Evolutionary conservation across 2,329 filamentous ascomycete species (phyloP).

Genomic region (Pseudofabraea citricarpa): DNA sequence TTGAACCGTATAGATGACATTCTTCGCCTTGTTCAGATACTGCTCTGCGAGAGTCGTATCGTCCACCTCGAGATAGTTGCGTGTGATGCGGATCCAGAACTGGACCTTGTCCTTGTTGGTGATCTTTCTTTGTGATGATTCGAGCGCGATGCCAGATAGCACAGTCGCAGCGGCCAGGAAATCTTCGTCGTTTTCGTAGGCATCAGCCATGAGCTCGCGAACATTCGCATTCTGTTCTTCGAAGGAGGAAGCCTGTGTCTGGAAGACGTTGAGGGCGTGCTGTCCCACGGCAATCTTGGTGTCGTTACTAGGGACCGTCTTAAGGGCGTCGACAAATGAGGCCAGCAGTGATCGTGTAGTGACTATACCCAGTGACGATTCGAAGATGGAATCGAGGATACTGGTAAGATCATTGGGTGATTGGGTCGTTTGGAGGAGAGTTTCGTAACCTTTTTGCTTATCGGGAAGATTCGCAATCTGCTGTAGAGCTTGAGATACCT

Average conservation of each 20-base stretch:
- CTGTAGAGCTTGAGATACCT: constrained; percentile 40
- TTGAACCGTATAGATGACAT: constrained; percentile 74
- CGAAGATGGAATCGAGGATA: constrained; percentile 28
- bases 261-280: constrained; percentile 64
- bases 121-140: constrained; percentile 81
- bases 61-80: constrained; percentile 90
- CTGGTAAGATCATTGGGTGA: constrained; percentile 22
- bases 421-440: constrained; percentile 38
- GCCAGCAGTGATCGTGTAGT: constrained; percentile 23
- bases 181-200: constrained; percentile 79
- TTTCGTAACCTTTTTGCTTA: constrained; percentile 41
- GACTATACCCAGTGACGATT: constrained; percentile 24
- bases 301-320: constrained; percentile 53
- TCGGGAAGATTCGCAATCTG: constrained; percentile 34
- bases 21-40: constrained; percentile 93
- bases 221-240: constrained; percentile 80
- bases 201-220: constrained; percentile 75
- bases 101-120: constrained; percentile 76
- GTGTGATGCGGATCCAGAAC: constrained; percentile 90
- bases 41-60: constrained; percentile 80
- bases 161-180: constrained; percentile 72
- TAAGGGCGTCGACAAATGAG: constrained; percentile 61
- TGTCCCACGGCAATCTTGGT: constrained; percentile 72
- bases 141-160: constrained; percentile 80
- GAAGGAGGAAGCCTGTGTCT: constrained; percentile 61